Base-by-base conservation (phyloP, 352 stramenopile genomes). In the Pythium dissimile region DNA sequence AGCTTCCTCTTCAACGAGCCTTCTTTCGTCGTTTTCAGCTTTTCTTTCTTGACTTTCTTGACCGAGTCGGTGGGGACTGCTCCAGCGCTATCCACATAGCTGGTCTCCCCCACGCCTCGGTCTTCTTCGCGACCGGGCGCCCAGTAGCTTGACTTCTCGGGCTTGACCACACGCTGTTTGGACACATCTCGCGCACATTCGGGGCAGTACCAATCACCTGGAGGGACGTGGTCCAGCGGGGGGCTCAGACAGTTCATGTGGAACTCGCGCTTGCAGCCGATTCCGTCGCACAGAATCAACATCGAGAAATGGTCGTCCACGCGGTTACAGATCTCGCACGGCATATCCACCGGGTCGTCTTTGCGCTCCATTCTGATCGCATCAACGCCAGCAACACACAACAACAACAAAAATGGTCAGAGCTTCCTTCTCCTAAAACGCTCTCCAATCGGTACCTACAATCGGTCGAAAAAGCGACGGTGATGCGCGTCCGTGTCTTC, bases 241-340 rank as follows among this genome's bases (percentile, higher is more conserved):
- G 85, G 85, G 15, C 41, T 74, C 26, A 95, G 65, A 46, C 85
- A 95, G 39, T 88, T 86, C 81, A 92, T 93, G 62, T 95, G 85
- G 62, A 89, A 95, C 63, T 93, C 83, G 1, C 80, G 77, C 54
- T 89, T 88, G 64, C 85, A 95, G 43, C 84, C 71, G 28, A 86
- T 73, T 18, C 83, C 83, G 32, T 95, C 85, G 44, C 85, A 95
- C n/a, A 94, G 65, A 54, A 94, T 90, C 6, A 92, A 60, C 53
- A 88, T 73, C 43, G 83, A 93, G 39, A 84, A 89, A 59, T 92
- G 77, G 30, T 90, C 78, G 26, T 88, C 80, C 38, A 92, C 81
- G 55, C 82, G 80, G 38, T 89, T 92, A 61, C 85, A 94, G 20
- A 80, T 70, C 50, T 89, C 80, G 35, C 85, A 94, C n/a, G 85